Evolutionary conservation across 2,329 filamentous ascomycete genomes (phyloP).

Genomic region (Calycina herbarum): DNA sequence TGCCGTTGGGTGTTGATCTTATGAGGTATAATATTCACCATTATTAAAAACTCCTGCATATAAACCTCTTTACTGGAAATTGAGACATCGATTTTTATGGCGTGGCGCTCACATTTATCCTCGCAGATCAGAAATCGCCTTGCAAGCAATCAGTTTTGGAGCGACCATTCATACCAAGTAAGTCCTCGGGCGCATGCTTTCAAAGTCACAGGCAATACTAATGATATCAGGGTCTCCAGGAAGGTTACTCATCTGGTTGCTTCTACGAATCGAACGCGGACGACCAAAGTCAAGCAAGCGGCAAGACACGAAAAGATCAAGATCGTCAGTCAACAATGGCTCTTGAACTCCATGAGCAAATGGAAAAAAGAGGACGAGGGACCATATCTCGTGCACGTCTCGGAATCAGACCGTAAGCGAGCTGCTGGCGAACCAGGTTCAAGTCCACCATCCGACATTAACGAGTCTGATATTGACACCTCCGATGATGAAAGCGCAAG

Average conservation of each 20-base stretch:
- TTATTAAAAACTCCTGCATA: not conserved
- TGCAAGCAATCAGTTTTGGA: constrained; percentile 86
- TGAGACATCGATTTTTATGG: not conserved
- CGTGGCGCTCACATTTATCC: constrained; percentile 10
- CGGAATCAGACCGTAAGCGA: constrained; percentile 58
- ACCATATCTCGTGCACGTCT: constrained; percentile 62
- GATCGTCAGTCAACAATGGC: constrained; percentile 90
- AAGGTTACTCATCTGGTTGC: constrained; percentile 75
- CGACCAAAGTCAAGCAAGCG: constrained; percentile 87
- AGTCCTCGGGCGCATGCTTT: not conserved
- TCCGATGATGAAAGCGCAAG: constrained; percentile 6
- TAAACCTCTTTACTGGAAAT: not conserved
- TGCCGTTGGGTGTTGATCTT: constrained; percentile 78
- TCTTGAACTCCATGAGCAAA: constrained; percentile 78
- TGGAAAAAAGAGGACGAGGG: constrained; percentile 81
- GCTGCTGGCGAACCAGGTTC: constrained; percentile 46
- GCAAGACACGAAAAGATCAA: constrained; percentile 77
- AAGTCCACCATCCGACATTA: constrained; percentile 45
- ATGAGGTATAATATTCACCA: constrained; percentile 46
- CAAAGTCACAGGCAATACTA: constrained; percentile 10
- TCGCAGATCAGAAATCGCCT: constrained; percentile 73
- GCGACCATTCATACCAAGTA: constrained; percentile 55
- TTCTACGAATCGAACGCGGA: constrained; percentile 70
- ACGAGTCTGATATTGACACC: constrained; percentile 41
- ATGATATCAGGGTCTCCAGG: constrained; percentile 49